Conservation (phyloP, 148 eudicot genomes). For the Camellia japonica region DNA sequence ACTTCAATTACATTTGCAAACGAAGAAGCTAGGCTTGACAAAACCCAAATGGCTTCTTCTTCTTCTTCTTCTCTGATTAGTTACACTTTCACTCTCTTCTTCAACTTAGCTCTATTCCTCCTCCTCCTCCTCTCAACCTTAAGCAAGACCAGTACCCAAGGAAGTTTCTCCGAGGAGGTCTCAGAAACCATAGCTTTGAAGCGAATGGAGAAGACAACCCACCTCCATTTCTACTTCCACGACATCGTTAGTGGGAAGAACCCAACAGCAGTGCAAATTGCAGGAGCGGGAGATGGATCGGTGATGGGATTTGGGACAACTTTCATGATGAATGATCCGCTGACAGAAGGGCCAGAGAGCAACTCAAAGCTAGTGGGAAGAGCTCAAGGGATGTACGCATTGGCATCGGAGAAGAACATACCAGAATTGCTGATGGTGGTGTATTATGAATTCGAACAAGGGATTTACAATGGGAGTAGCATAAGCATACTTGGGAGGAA, state of each 20-base stretch:
- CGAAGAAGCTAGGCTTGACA: neutral
- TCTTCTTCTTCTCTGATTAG: no score
- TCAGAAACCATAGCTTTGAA: constrained; percentile 9
- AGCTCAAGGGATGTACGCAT: constrained; percentile 49
- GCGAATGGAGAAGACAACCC: constrained; percentile 29
- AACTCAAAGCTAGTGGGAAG: constrained; percentile 38
- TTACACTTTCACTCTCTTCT: no score
- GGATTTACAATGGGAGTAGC: constrained; percentile 49
- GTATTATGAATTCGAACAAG: constrained; percentile 36
- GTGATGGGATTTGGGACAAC: constrained; percentile 15
- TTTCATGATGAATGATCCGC: constrained; percentile 36
- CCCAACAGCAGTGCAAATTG: constrained; percentile 41
- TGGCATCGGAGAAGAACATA: constrained; percentile 21
- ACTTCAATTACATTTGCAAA: no score
- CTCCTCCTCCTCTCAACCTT: constrained; percentile 10
- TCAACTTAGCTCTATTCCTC: neutral
- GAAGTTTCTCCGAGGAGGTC: constrained; percentile 21
- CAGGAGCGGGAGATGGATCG: constrained; percentile 14
- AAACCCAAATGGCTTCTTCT: constrained; percentile 12
- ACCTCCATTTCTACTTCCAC: constrained; percentile 45
- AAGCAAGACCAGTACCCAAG: neutral
- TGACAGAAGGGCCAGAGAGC: constrained; percentile 33
- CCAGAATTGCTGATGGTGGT: constrained; percentile 40
- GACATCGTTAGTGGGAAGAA: constrained; percentile 41
- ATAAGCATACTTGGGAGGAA: constrained; percentile 40